A percentile compares a stretch with the other conserved stretches of the same genome.
Conservation (phyloP, 73 alveolate species). For the Diophrys sp. region DNA sequence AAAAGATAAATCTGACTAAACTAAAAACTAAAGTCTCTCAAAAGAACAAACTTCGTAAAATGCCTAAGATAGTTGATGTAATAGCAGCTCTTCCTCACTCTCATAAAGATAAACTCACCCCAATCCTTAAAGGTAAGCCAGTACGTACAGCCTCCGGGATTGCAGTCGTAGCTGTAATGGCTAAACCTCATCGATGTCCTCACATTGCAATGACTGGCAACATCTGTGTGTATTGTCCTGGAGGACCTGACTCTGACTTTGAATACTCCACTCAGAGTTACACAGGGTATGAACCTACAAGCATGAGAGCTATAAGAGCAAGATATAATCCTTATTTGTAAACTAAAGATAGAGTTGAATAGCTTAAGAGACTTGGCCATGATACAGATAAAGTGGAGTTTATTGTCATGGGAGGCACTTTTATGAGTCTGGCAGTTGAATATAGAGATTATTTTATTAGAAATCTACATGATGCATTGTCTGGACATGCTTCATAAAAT, state of each 20-base stretch:
- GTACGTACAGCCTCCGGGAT: conserved; percentile 98
- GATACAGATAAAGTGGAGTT: conserved; percentile 98
- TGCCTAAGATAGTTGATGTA: conserved; percentile 96
- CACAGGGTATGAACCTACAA: conserved; percentile 99
- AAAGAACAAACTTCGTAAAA: conserved; percentile 80
- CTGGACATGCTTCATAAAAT: conserved; percentile 91
- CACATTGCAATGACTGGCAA: conserved; percentile 97
- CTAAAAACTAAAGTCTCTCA: conserved; percentile 82
- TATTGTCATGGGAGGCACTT: conserved; percentile 99
- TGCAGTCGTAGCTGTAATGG: conserved; percentile 99
- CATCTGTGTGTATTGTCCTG: conserved; percentile 98
- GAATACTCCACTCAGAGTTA: conserved; percentile 95
- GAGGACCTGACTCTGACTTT: conserved; percentile 99
- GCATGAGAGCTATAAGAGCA: conserved; percentile 99
- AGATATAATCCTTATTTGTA: conserved; percentile 94
- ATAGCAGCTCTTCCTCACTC: conserved; percentile 94
- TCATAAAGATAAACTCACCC: conserved; percentile 89
- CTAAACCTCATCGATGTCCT: conserved; percentile 99
- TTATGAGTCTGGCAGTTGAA: conserved; percentile 84
- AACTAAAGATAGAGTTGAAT: conserved; percentile 96
- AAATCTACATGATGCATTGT: conserved; percentile 96
- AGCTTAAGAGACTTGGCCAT: conserved; percentile 96
- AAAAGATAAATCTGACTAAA: conserved; percentile 77
- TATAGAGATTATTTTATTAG: conserved; percentile 98
- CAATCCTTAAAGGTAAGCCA: conserved; percentile 94